These are phyloP conservation scores for Candida mesenterica DNA, from an alignment of 1,139 yeast genomes.

Conservation along the genomic window DNA sequence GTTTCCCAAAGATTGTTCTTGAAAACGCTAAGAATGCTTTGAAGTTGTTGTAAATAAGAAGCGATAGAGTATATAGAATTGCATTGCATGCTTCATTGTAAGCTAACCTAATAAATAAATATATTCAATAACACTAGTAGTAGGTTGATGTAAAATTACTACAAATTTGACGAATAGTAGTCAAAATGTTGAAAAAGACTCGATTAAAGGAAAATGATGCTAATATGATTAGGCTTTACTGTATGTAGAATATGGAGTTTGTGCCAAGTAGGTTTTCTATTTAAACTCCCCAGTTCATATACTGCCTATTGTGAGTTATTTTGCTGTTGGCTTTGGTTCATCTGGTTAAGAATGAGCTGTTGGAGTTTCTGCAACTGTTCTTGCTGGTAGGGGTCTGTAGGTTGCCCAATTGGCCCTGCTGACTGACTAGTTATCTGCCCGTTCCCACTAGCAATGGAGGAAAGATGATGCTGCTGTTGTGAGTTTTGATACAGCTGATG, in stretches of 20 bases:
- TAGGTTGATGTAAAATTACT: too few relatives aligned
- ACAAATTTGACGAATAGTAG: too few relatives aligned
- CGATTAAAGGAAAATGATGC: too few relatives aligned
- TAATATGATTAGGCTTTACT: too few relatives aligned
- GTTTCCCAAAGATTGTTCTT: conserved; percentile 69
- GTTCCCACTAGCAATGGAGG: conserved; percentile 1
- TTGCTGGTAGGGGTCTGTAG: conserved; percentile 12
- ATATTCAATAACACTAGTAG: too few relatives aligned
- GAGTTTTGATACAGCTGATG: too few relatives aligned
- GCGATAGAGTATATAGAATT: background rate
- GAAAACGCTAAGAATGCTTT: conserved; percentile 46
- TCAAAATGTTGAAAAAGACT: too few relatives aligned
- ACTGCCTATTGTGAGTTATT: too few relatives aligned
- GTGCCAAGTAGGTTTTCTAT: too few relatives aligned
- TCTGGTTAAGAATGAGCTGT: conserved; percentile 27
- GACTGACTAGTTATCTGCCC: conserved; percentile 2
- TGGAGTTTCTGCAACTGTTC: conserved; percentile 29
- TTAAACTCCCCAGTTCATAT: too few relatives aligned
- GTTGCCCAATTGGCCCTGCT: conserved; percentile 7
- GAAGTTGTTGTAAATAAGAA: conserved; percentile 6
- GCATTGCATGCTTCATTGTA: background rate
- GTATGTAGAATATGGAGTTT: too few relatives aligned
- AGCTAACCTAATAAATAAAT: background rate
- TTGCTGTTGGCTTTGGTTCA: conserved; percentile 15
- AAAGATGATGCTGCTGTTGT: conserved; percentile 6